Conservation (phyloP, 208 protist genomes). For the Leishmania tropica region DNA sequence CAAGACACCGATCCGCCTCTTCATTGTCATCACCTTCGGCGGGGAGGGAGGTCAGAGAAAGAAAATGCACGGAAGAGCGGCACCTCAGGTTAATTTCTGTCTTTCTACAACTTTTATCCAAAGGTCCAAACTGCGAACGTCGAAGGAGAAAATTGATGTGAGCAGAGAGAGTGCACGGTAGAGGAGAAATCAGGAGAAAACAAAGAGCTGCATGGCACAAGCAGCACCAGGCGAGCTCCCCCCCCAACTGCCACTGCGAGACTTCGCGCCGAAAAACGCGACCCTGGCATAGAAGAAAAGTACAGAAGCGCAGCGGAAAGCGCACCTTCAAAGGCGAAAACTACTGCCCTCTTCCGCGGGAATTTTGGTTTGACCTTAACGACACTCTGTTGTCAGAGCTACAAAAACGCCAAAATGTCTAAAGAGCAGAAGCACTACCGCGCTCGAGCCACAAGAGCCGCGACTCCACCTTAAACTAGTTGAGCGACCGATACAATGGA, state of each 20-base stretch:
- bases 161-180: neutral
- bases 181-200: too few relatives aligned
- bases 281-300: neutral
- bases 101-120: neutral
- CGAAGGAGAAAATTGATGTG: neutral
- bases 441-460: neutral
- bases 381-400: neutral
- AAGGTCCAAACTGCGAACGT: too few relatives aligned
- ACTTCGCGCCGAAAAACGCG: neutral
- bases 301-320: neutral
- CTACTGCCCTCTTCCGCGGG: neutral
- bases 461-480: slow-evolving; percentile 1
- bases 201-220: neutral
- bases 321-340: neutral
- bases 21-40: slow-evolving; percentile 8
- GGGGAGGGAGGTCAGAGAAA: neutral
- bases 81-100: neutral
- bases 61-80: neutral
- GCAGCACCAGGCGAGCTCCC: neutral
- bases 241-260: neutral
- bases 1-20: slow-evolving; percentile 10
- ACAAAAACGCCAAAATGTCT: neutral
- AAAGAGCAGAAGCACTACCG: neutral
- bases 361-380: neutral
- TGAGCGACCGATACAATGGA: slow-evolving; percentile 55